Percentiles rank a stretch among this genome's conserved stretches.
Evolutionary conservation across 306 rosid species (phyloP).

Genomic region (Inga leiocalycina): DNA sequence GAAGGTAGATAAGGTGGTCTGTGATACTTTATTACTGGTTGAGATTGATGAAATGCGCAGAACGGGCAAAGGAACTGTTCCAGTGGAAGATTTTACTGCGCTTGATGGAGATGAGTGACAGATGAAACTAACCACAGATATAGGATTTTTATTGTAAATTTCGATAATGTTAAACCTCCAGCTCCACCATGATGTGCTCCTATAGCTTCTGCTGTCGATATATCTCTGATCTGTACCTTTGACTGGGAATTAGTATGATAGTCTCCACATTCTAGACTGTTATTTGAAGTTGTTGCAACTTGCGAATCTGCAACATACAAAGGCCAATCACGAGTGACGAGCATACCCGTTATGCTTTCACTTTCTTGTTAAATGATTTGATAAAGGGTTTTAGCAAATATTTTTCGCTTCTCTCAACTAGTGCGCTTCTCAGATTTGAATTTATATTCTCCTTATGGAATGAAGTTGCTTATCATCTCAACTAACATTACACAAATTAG

Average conservation of each 20-base stretch:
- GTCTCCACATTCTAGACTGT: slow-evolving; percentile 10
- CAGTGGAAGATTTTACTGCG: slow-evolving; percentile 70
- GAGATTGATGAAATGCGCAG: slow-evolving; percentile 78
- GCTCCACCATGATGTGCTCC: neutral
- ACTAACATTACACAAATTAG: no score
- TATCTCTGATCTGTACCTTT: slow-evolving; percentile 14
- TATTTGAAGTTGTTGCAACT: slow-evolving; percentile 4
- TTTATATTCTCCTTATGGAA: no score
- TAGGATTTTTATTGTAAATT: slow-evolving; percentile 31
- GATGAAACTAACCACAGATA: slow-evolving; percentile 27
- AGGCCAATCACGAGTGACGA: neutral
- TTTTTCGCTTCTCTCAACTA: no score
- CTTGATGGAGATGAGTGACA: slow-evolving; percentile 54
- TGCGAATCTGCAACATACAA: slow-evolving; percentile 10
- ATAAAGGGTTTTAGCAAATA: no score
- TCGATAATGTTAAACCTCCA: slow-evolving; percentile 16
- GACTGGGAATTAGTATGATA: neutral
- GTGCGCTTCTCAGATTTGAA: no score
- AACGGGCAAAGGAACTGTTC: slow-evolving; percentile 45
- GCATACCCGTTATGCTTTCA: no score
- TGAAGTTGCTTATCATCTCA: no score
- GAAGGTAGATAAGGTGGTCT: slow-evolving; percentile 44
- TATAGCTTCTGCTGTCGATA: neutral
- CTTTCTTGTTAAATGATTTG: no score
- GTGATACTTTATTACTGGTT: slow-evolving; percentile 59